Conservation (phyloP, 495 filamentous ascomycete genomes). For the Elasticomyces elasticus region DNA sequence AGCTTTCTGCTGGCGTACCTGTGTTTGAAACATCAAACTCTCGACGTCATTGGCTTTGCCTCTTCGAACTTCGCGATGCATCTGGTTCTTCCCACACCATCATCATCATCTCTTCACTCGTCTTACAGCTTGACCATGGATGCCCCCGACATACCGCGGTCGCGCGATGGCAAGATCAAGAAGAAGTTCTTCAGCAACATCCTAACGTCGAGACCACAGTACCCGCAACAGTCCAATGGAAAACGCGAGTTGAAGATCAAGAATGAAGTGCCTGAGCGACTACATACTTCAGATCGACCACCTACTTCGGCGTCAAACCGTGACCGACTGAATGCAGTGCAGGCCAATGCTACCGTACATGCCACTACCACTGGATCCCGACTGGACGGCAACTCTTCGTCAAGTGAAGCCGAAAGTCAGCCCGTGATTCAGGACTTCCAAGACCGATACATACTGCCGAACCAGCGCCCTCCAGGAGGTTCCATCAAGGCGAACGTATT, state of each 20-base stretch:
- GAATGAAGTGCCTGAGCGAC: neutral
- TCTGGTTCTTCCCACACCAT: neutral
- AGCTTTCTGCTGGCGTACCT: too few species aligned
- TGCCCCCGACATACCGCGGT: slow-evolving; percentile 9
- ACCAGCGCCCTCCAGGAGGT: neutral
- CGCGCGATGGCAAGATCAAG: slow-evolving; percentile 7
- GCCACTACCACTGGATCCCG: neutral
- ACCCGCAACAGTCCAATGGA: slow-evolving; percentile 14
- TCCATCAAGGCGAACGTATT: neutral
- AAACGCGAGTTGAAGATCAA: slow-evolving; percentile 4
- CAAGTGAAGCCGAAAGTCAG: slow-evolving; percentile 13
- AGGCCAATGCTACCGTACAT: neutral
- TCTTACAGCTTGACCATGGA: slow-evolving; percentile 7
- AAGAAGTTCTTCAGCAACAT: slow-evolving; percentile 12
- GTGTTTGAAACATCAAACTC: neutral
- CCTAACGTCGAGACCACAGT: slow-evolving; percentile 18
- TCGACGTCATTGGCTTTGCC: neutral
- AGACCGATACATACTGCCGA: slow-evolving; percentile 8
- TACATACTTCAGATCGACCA: neutral
- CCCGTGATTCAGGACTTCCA: slow-evolving; percentile 24
- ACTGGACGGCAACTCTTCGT: neutral
- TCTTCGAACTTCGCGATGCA: neutral
- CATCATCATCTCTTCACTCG: neutral
- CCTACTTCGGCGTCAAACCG: neutral
- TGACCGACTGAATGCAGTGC: neutral